Evolutionary conservation across 768 basidiomycete species (phyloP).

Genomic region (Tricholoma saponaceum): DNA sequence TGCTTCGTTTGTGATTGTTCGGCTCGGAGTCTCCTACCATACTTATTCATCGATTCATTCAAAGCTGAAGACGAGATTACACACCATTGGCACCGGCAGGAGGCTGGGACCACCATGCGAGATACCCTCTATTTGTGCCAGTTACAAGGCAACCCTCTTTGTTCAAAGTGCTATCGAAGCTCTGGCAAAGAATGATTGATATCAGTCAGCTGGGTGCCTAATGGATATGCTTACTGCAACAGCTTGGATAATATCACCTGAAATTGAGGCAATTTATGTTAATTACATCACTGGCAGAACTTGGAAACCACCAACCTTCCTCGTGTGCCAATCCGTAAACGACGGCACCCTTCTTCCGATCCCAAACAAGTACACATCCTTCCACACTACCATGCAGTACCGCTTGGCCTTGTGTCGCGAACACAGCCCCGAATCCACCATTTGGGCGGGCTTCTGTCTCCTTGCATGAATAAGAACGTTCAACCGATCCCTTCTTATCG

Average conservation of each 20-base stretch:
- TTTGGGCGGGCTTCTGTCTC: conserved; percentile 31
- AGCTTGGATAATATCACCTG: conserved; percentile 38
- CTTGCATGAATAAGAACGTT: conserved; percentile 45
- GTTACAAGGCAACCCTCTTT: conserved; percentile 46
- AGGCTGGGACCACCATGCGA: conserved; percentile 59
- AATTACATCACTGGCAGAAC: conserved; percentile 10
- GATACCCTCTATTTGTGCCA: conserved; percentile 49
- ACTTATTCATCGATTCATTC: background rate
- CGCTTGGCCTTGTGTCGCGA: conserved; percentile 46
- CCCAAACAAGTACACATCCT: conserved; percentile 59
- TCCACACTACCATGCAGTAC: conserved; percentile 56
- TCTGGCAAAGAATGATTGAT: conserved; percentile 26
- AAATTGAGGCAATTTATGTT: conserved; percentile 7
- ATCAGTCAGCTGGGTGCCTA: conserved; percentile 1
- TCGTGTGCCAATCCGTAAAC: conserved; percentile 60
- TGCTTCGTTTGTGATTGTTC: conserved; percentile 7
- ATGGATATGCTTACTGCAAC: conserved; percentile 34
- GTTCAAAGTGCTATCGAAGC: conserved; percentile 40
- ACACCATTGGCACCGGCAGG: conserved; percentile 23
- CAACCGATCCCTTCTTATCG: conserved; percentile 49
- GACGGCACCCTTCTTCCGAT: conserved; percentile 46
- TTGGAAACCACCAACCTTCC: conserved; percentile 40
- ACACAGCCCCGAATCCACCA: conserved; percentile 45
- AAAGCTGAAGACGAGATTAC: background rate
- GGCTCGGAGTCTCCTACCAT: background rate